A percentile compares a stretch with the other conserved stretches of the same genome.
Conservation (phyloP, 1,284 basidiomycete genomes). For the Pisolithus thermaeus region DNA sequence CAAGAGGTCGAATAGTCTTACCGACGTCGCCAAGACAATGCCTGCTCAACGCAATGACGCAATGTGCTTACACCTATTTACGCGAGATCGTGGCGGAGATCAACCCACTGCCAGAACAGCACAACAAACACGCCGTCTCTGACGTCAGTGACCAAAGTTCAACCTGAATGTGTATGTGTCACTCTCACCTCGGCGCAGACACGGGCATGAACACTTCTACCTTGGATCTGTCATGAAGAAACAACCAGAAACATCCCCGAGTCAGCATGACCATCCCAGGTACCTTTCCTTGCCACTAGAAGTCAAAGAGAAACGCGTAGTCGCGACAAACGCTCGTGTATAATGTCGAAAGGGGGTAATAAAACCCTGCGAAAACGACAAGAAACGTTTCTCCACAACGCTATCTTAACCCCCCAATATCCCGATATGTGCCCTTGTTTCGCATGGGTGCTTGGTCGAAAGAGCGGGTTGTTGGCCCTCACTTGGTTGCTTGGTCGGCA, state of each 20-base stretch:
- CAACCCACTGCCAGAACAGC: constrained; percentile 31
- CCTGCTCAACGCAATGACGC: constrained; percentile 21
- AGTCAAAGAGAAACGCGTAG: too few relatives aligned
- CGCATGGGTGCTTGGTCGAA: too few relatives aligned
- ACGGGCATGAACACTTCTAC: constrained; percentile 81
- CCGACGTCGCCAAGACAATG: constrained; percentile 27
- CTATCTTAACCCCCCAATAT: too few relatives aligned
- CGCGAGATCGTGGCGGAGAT: constrained; percentile 44
- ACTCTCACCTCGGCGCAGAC: constrained; percentile 65
- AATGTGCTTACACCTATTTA: constrained; percentile 23
- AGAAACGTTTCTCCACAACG: too few relatives aligned
- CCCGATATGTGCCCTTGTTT: too few relatives aligned
- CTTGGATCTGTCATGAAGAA: constrained; percentile 42
- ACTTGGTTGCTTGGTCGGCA: background rate
- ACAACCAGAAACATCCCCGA: constrained; percentile 6
- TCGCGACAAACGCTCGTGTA: too few relatives aligned
- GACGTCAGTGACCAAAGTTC: constrained; percentile 21
- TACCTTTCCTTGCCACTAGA: too few relatives aligned
- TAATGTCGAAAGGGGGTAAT: too few relatives aligned
- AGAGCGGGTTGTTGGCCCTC: background rate
- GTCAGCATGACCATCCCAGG: background rate
- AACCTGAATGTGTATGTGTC: constrained; percentile 5
- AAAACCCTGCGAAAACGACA: too few relatives aligned
- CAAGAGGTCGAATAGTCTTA: background rate
- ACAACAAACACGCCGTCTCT: constrained; percentile 16